Conservation (phyloP, 2,329 filamentous ascomycete species). For the Aureobasidium sp. region DNA sequence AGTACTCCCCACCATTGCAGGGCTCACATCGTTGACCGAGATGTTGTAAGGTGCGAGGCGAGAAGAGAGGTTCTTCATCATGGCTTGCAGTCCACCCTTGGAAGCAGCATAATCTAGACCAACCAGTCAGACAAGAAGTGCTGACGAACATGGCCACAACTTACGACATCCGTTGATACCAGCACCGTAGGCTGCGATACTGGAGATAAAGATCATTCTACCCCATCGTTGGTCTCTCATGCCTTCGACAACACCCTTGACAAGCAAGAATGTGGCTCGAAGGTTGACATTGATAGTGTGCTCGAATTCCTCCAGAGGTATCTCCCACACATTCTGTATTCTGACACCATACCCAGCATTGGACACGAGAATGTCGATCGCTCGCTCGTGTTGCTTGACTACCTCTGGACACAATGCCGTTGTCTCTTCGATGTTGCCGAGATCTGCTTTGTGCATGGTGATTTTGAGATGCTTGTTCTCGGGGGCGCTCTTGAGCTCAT, state of each 20-base stretch:
- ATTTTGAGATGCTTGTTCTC: constrained; percentile 30
- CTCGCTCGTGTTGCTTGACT: constrained; percentile 41
- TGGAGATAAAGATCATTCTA: constrained; percentile 54
- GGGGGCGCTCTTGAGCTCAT: constrained; percentile 33
- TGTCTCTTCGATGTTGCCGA: constrained; percentile 45
- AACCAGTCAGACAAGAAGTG: background rate
- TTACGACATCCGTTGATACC: constrained; percentile 53
- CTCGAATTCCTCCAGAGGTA: constrained; percentile 56
- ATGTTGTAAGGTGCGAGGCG: constrained; percentile 53
- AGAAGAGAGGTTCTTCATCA: constrained; percentile 56
- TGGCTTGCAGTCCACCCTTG: constrained; percentile 45
- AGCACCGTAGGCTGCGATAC: constrained; percentile 53
- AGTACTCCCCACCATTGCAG: constrained; percentile 53
- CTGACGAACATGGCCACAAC: background rate
- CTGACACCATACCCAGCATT: constrained; percentile 60
- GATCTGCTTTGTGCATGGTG: constrained; percentile 50
- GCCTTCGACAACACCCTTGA: constrained; percentile 50
- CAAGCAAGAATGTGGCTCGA: constrained; percentile 52
- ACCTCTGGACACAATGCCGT: constrained; percentile 47
- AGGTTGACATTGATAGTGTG: constrained; percentile 54
- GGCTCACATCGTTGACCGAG: constrained; percentile 59
- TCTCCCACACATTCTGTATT: constrained; percentile 48
- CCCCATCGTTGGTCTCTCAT: constrained; percentile 56
- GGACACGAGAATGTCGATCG: constrained; percentile 54
- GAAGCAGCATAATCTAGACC: constrained; percentile 20